Evolutionary conservation across 805 yeast genomes (phyloP).

Genomic region (Candida insectalens): DNA sequence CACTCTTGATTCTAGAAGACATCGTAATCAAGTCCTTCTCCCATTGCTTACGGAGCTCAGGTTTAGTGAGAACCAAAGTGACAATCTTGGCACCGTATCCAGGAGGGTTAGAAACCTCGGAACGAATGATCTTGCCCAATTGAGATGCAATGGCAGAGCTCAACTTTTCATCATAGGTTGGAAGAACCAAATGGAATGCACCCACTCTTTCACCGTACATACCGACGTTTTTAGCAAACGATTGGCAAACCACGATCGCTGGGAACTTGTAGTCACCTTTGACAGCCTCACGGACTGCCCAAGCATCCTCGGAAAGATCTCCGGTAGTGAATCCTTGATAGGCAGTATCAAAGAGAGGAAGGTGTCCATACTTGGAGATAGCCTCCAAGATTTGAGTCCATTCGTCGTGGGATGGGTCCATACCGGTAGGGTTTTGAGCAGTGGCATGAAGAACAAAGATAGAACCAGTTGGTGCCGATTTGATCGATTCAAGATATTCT

Average conservation of each 20-base stretch:
- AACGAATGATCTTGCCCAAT: constrained; percentile 62
- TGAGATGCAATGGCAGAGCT: constrained; percentile 62
- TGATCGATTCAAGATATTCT: constrained; percentile 56
- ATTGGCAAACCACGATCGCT: constrained; percentile 68
- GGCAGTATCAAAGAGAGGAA: constrained; percentile 87
- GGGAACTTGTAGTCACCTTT: constrained; percentile 39
- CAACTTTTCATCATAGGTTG: constrained; percentile 30
- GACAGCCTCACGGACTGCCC: constrained; percentile 65
- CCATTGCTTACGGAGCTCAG: constrained; percentile 73
- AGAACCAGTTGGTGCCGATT: constrained; percentile 64
- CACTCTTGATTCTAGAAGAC: constrained; percentile 73
- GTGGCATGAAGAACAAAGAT: constrained; percentile 84
- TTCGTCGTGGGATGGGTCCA: constrained; percentile 79
- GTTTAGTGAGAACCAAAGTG: constrained; percentile 56
- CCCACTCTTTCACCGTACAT: constrained; percentile 98
- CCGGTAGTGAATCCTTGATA: constrained; percentile 98
- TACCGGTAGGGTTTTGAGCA: constrained; percentile 97
- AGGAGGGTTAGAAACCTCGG: constrained; percentile 90
- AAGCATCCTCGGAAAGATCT: constrained; percentile 71
- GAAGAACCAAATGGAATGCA: constrained; percentile 69
- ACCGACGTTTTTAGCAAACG: constrained; percentile 94
- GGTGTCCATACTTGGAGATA: constrained; percentile 50
- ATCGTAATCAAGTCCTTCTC: constrained; percentile 71
- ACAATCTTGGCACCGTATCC: constrained; percentile 93
- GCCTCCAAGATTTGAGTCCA: constrained; percentile 67